Conservation (phyloP, 495 filamentous ascomycete genomes). For the Platismatia glauca region DNA sequence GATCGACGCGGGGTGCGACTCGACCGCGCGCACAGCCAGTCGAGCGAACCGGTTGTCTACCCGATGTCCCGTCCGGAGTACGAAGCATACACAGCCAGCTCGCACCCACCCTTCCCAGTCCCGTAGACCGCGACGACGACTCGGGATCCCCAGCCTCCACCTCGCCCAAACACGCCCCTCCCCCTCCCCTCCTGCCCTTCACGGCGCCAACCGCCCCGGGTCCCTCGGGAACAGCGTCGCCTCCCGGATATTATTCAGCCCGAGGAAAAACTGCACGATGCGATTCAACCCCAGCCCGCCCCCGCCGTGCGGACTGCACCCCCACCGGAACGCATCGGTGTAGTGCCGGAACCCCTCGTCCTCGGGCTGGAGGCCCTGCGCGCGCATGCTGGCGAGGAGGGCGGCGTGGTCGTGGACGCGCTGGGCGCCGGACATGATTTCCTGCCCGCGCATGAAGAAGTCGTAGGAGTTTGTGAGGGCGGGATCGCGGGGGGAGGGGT, state of each 20-base stretch:
- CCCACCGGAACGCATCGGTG: conserved; percentile 68
- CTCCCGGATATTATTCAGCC: conserved; percentile 71
- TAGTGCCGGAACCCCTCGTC: conserved; percentile 76
- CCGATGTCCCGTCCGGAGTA: too few species aligned
- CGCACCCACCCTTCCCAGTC: too few species aligned
- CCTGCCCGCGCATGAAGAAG: conserved; percentile 90
- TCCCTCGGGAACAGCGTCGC: conserved; percentile 74
- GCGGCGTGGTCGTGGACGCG: conserved; percentile 67
- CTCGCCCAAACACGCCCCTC: not conserved
- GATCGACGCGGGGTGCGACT: not conserved
- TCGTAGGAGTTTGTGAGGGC: conserved; percentile 77
- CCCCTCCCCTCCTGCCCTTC: conserved; percentile 15
- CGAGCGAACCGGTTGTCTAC: not conserved
- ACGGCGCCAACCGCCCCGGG: conserved; percentile 72
- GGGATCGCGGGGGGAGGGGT: conserved; percentile 59
- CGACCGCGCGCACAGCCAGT: not conserved
- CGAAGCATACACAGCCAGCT: too few species aligned
- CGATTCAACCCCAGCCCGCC: conserved; percentile 83
- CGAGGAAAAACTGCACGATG: conserved; percentile 81
- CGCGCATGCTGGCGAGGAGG: conserved; percentile 57
- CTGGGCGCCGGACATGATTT: conserved; percentile 82
- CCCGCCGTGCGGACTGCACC: conserved; percentile 74
- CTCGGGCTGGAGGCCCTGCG: conserved; percentile 64
- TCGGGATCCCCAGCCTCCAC: too few species aligned
- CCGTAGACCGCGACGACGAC: too few species aligned